Percentiles rank a stretch among this genome's conserved stretches.
Evolutionary conservation across 768 basidiomycete genomes (phyloP).

Genomic region (Boletellus emodensis): DNA sequence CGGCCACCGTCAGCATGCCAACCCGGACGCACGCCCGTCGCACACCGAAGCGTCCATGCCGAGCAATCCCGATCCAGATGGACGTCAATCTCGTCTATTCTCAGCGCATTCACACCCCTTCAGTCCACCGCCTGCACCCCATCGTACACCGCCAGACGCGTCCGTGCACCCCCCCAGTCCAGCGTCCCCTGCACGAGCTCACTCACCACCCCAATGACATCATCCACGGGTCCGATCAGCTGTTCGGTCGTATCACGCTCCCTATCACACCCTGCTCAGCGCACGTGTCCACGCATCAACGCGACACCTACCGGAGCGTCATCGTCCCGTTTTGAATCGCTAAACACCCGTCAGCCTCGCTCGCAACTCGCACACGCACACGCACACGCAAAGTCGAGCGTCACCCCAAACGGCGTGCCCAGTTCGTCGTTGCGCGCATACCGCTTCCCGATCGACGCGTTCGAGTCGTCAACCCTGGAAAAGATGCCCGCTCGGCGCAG

Average conservation of each 20-base stretch:
- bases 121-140: constrained; percentile 82
- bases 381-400: constrained; percentile 88
- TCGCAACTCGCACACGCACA: background rate
- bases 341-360: background rate
- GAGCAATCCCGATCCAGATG: no score
- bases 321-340: constrained; percentile 90
- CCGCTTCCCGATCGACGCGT: constrained; percentile 91
- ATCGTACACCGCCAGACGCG: constrained; percentile 71
- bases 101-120: no score
- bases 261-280: constrained; percentile 36
- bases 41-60: no score
- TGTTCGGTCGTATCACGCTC: constrained; percentile 96
- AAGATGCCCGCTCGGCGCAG: constrained; percentile 87
- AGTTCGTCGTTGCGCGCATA: constrained; percentile 98
- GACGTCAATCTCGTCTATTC: no score
- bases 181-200: constrained; percentile 73
- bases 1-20: no score
- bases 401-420: constrained; percentile 95
- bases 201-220: constrained; percentile 76
- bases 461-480: constrained; percentile 93
- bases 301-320: constrained; percentile 74
- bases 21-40: no score
- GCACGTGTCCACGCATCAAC: background rate
- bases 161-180: constrained; percentile 74
- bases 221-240: constrained; percentile 85